Percentiles rank a stretch among this genome's conserved stretches.
phyloP scores from a whole-genome alignment of 768 basidiomycete species.

The Nidularia sp. region DNA sequence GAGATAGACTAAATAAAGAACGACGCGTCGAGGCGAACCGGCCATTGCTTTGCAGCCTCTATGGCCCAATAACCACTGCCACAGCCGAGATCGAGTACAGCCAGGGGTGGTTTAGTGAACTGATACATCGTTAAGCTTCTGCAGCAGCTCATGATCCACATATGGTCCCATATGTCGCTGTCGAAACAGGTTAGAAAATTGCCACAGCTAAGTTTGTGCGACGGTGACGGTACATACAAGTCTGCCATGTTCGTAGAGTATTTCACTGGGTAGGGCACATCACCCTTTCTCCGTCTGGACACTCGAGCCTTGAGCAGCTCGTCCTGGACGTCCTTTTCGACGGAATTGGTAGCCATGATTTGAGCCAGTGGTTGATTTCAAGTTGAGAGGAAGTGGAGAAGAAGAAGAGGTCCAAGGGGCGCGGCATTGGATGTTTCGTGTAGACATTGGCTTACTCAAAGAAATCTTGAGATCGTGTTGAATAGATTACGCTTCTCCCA shows the following conservation, averaged over 20 bases:
- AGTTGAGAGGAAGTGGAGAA: not conserved
- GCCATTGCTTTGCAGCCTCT: slow-evolving; percentile 65
- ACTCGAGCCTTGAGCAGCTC: slow-evolving; percentile 33
- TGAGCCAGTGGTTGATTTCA: not conserved
- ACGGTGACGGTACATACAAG: slow-evolving; percentile 37
- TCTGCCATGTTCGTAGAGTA: slow-evolving; percentile 45
- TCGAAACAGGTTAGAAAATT: not conserved
- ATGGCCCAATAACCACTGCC: slow-evolving; percentile 71
- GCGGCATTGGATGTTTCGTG: too few species aligned
- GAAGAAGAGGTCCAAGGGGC: too few species aligned
- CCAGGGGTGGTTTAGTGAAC: slow-evolving; percentile 44
- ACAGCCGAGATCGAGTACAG: slow-evolving; percentile 67
- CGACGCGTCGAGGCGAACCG: slow-evolving; percentile 30
- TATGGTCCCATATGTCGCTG: slow-evolving; percentile 71
- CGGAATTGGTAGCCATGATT: slow-evolving; percentile 10
- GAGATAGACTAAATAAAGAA: not conserved
- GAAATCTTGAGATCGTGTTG: slow-evolving; percentile 10
- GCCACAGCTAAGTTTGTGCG: too few species aligned
- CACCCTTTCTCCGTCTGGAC: slow-evolving; percentile 38
- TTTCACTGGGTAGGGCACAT: slow-evolving; percentile 52
- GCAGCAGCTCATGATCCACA: slow-evolving; percentile 52
- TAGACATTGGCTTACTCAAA: too few species aligned
- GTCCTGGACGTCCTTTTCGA: slow-evolving; percentile 43
- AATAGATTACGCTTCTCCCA: slow-evolving; percentile 13
- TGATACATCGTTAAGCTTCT: slow-evolving; percentile 49